A percentile compares a stretch with the other conserved stretches of the same genome.
phyloP scores from a whole-genome alignment of 2,329 filamentous ascomycete genomes.

The Cladophialophora yegresii region DNA sequence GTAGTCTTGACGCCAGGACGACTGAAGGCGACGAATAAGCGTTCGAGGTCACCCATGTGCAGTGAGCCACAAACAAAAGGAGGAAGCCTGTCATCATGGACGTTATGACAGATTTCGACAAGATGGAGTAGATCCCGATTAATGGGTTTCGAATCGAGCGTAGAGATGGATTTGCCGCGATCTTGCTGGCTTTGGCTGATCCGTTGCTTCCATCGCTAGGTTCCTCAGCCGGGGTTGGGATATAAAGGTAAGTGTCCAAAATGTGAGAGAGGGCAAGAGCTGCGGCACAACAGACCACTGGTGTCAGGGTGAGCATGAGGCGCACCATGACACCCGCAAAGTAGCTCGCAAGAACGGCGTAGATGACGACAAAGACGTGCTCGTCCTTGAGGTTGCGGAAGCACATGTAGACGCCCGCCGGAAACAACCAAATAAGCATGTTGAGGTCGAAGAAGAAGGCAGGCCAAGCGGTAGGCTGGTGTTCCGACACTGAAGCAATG shows the following conservation, averaged over 20 bases:
- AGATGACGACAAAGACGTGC: conserved; percentile 97
- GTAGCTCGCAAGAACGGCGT: conserved; percentile 94
- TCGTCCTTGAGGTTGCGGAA: conserved; percentile 93
- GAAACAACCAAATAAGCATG: conserved; percentile 98
- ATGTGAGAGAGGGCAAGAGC: conserved; percentile 86
- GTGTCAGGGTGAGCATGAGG: conserved; percentile 95
- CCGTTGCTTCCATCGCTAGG: conserved; percentile 40
- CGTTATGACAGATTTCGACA: conserved; percentile 79
- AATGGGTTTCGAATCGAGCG: conserved; percentile 71
- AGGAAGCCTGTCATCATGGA: conserved; percentile 75
- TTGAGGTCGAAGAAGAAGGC: conserved; percentile 99
- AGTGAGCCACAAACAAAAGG: conserved; percentile 91
- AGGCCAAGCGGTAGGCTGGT: conserved; percentile 98
- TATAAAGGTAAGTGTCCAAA: conserved; percentile 78
- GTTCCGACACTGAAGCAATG: conserved; percentile 98
- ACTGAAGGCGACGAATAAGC: conserved; percentile 98
- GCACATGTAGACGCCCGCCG: conserved; percentile 96
- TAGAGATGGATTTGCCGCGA: conserved; percentile 62
- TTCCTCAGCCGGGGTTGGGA: conserved; percentile 62
- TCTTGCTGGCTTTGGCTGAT: conserved; percentile 52
- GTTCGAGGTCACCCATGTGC: conserved; percentile 99
- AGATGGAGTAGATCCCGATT: conserved; percentile 77
- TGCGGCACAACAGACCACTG: conserved; percentile 91
- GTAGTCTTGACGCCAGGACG: conserved; percentile 85
- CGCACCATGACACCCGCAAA: conserved; percentile 99